Base-by-base conservation (phyloP, 805 yeast species). In the Pichia manshurica region DNA sequence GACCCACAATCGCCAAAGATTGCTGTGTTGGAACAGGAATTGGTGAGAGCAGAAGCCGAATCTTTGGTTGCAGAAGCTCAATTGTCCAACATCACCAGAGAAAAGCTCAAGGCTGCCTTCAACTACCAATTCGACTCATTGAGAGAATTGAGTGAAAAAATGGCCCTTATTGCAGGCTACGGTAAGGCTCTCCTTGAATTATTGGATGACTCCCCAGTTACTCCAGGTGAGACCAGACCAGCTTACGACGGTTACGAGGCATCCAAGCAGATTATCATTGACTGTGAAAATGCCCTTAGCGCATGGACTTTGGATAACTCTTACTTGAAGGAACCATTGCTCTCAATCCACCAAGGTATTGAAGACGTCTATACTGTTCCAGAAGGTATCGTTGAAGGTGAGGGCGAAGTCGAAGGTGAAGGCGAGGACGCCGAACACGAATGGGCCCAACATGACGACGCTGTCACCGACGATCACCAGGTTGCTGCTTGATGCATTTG, bases 51-150 rank as follows among this genome's bases (percentile, higher is more conserved):
- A 45, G 99, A 91, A 77, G 98, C 98, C 57, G 98, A 93, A 75
- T 88, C 96, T 44, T 81, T 91, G 61, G 99, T 91, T 62, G 99
- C 99, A 51, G 99, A 91, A 77, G 98, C 98, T 51, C 99, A 91
- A 77, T 81, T 91, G 67, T 87, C 96, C 54, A 91, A 91, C 76
- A 91, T 93, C 72, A 91, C 98, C 61, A 87, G 99, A 72, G 97
- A 90, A 74, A 90, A 90, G 77, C 78, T 91, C 67, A 93, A 93
- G 84, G 93, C 96, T 57, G 95, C 97, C 47, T 93, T 87, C 79
- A 82, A 86, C 75, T 90, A 91, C 74, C 96, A 91, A 73, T 91
- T 91, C 61, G 98, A 93, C 68, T 87, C 97, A 50, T 75, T 85
- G 56, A 86, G 96, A 70, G 99, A 91, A 75, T 83, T 84, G 69